Conservation (phyloP, 345 rosid species). For the Citrus medica region DNA sequence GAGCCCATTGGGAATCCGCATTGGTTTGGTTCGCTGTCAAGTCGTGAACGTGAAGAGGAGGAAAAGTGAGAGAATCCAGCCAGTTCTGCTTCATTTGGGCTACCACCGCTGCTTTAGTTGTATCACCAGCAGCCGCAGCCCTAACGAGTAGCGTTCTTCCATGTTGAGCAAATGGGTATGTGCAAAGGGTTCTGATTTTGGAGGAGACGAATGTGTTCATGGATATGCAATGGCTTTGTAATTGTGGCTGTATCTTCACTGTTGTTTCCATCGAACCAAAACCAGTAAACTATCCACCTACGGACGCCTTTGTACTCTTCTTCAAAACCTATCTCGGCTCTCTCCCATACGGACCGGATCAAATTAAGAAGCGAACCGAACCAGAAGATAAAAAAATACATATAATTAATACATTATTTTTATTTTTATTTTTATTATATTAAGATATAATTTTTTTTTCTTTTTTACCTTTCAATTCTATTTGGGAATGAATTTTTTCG, state of each 20-base stretch:
- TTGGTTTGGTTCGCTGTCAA: background rate
- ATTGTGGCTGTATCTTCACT: background rate
- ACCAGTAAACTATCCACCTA: too few species aligned
- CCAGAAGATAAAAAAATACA: too few species aligned
- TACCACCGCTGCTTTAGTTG: slow-evolving; percentile 24
- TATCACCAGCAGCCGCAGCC: background rate
- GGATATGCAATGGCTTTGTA: background rate
- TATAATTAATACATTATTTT: too few species aligned
- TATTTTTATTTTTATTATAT: too few species aligned
- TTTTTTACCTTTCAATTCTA: too few species aligned
- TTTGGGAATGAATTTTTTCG: too few species aligned
- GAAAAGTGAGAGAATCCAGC: slow-evolving; percentile 61
- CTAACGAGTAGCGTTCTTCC: background rate
- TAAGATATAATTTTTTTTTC: too few species aligned
- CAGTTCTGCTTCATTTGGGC: slow-evolving; percentile 49
- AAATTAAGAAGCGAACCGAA: too few species aligned
- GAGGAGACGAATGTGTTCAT: background rate
- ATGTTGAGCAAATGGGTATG: background rate
- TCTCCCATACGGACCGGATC: too few species aligned
- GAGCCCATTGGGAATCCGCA: slow-evolving; percentile 45
- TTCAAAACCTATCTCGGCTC: too few species aligned
- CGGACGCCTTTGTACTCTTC: too few species aligned
- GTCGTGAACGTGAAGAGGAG: slow-evolving; percentile 10
- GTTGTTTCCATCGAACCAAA: background rate
- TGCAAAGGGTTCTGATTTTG: background rate